phyloP scores from a whole-genome alignment of 169 alveolate genomes.

The Plasmodium vinckei region DNA sequence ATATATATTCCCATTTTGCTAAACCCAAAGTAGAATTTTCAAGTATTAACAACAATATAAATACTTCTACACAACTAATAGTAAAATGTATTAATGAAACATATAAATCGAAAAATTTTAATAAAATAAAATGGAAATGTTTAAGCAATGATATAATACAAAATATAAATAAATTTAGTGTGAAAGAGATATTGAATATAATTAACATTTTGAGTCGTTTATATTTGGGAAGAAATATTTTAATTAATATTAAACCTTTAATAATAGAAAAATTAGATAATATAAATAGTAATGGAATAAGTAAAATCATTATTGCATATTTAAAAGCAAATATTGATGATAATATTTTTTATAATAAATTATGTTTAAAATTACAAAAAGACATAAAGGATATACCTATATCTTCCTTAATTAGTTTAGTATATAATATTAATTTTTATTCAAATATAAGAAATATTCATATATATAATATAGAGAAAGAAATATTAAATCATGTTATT shows the following conservation, averaged over 20 bases:
- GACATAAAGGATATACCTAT: slow-evolving; percentile 7
- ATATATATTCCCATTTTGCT: background rate
- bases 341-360: slow-evolving; percentile 19
- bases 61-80: slow-evolving; percentile 38
- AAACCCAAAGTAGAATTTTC: too few species aligned
- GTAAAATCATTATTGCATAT: slow-evolving; percentile 30
- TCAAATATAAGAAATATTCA: slow-evolving; percentile 27
- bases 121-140: slow-evolving; percentile 74
- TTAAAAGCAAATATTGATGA: slow-evolving; percentile 54
- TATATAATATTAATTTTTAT: slow-evolving; percentile 31
- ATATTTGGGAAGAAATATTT: slow-evolving; percentile 44
- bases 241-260: slow-evolving; percentile 25
- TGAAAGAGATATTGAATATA: slow-evolving; percentile 47
- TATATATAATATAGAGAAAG: slow-evolving; percentile 18
- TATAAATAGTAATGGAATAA: slow-evolving; percentile 9
- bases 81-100: slow-evolving; percentile 72
- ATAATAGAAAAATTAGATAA: slow-evolving; percentile 13
- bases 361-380: slow-evolving; percentile 26
- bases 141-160: slow-evolving; percentile 47
- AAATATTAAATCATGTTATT: slow-evolving; percentile 10
- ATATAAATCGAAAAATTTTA: slow-evolving; percentile 63
- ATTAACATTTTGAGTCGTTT: slow-evolving; percentile 46
- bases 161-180: slow-evolving; percentile 42
- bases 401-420: slow-evolving; percentile 25
- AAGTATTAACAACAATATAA: slow-evolving; percentile 12